phyloP scores from a whole-genome alignment of 177 flowering plant species.

The Vitis hybrid region DNA sequence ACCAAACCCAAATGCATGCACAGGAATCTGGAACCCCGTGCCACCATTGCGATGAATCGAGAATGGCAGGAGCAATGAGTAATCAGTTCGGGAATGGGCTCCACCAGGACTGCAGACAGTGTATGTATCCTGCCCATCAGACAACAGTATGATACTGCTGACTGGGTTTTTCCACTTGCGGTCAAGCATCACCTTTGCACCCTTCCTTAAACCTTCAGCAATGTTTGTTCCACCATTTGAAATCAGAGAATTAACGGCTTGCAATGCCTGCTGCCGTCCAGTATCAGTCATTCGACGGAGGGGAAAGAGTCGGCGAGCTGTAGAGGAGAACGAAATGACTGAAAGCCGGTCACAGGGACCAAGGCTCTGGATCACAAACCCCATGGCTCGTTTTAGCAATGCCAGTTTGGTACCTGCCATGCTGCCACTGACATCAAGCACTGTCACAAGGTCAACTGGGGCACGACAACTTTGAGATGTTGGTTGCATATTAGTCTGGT shows the following conservation, averaged over 20 bases:
- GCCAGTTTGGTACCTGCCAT: slow-evolving; percentile 93
- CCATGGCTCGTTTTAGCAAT: slow-evolving; percentile 84
- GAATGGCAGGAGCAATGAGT: slow-evolving; percentile 55
- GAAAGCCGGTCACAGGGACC: slow-evolving; percentile 80
- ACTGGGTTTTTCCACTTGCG: slow-evolving; percentile 78
- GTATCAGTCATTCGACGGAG: slow-evolving; percentile 71
- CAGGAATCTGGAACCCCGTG: slow-evolving; percentile 57
- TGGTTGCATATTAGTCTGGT: slow-evolving; percentile 13
- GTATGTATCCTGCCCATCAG: slow-evolving; percentile 93
- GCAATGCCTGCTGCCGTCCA: slow-evolving; percentile 68
- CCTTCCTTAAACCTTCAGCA: slow-evolving; percentile 77
- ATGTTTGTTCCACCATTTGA: slow-evolving; percentile 91
- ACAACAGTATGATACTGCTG: slow-evolving; percentile 68
- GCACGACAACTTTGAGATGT: slow-evolving; percentile 42
- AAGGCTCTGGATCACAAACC: slow-evolving; percentile 83
- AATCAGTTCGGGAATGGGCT: slow-evolving; percentile 29
- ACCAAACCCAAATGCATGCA: slow-evolving; percentile 88
- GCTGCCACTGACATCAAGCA: slow-evolving; percentile 93
- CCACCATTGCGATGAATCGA: slow-evolving; percentile 35
- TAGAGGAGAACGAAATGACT: slow-evolving; percentile 77
- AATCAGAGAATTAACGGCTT: slow-evolving; percentile 63
- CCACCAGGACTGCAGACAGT: slow-evolving; percentile 35
- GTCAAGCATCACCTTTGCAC: slow-evolving; percentile 71
- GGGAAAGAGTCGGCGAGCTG: slow-evolving; percentile 76
- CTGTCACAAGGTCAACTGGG: slow-evolving; percentile 82